These are phyloP conservation scores for Suillus clintonianus DNA, from an alignment of 768 basidiomycete genomes.

Conservation along the genomic window DNA sequence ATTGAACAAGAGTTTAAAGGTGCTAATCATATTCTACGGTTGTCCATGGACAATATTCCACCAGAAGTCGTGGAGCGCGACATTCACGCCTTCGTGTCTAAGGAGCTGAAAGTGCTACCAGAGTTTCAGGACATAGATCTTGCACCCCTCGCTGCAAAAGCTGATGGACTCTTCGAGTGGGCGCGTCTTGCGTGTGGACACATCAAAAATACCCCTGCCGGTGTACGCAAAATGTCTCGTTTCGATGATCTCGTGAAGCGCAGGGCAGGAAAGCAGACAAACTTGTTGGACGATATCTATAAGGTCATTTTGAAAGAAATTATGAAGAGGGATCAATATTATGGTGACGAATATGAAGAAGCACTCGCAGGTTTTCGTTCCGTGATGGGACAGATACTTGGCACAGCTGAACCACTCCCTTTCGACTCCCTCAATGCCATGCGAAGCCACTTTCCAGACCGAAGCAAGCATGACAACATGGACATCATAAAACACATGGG, in stretches of 20 bases:
- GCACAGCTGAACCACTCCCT: too few species aligned
- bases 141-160: not conserved
- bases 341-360: too few species aligned
- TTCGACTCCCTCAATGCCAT: too few species aligned
- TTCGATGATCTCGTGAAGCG: not conserved
- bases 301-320: too few species aligned
- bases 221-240: too few species aligned
- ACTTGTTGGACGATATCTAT: too few species aligned
- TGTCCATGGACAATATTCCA: not conserved
- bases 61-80: not conserved
- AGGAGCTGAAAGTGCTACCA: not conserved
- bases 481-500: constrained; percentile 4
- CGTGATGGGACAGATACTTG: too few species aligned
- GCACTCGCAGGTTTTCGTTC: too few species aligned
- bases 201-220: fast-evolving
- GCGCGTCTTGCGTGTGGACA: constrained; percentile 2
- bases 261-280: too few species aligned
- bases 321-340: too few species aligned
- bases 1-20: not conserved
- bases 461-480: too few species aligned
- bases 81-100: not conserved
- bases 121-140: not conserved
- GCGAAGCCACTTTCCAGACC: not conserved
- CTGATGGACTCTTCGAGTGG: constrained; percentile 5
- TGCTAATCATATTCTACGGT: not conserved